Base-by-base conservation (phyloP, 164 flowering plant genomes). In the Liquidambar formosana region DNA sequence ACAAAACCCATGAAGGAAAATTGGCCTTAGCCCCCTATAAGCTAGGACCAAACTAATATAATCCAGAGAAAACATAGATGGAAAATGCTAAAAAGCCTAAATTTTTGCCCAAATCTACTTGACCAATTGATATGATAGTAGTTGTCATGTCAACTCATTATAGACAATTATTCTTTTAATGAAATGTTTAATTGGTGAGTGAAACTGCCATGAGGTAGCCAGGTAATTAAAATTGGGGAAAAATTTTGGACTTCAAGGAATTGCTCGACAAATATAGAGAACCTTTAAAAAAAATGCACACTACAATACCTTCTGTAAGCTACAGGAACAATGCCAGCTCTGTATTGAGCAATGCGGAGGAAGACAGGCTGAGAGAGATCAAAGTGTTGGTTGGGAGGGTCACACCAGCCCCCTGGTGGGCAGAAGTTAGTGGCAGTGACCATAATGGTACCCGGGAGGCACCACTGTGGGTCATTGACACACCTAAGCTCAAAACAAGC, bases 371-470 rank as follows among this genome's bases (percentile, higher is more conserved):
- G 82, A 60, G 95, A 73, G 65, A 90, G 86, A 69, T 90, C 95
- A 66, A 90, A 90, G 69, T 90, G 95, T 25, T 71, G 78, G 44
- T 70, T 72, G 0, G 94, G 94, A 73, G 86, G 87, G 62, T 85
- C 85, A 60, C 95, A 90, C 89, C 92, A 88, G 19, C 95, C 92
- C 5, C 95, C 95, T 6, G 95, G 95, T 26, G 95, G 95, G 78
- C 95, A 90, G 71, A 86, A 88, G 66, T 90, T 90, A 10, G 95
- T 90, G 61, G 89, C 95, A 19, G 95, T 90, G 62, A 90, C 93
- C 0, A 77, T 71, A 41, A 90, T 83, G 51, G 83, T 64, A 48
- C 92, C 91, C 10, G 80, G 85, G 1, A 80, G 75, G 72, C 95
- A 90, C 87, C 86, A 88, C 25, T 74, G 78, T 9, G 80, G 84